Conservation (phyloP, 495 filamentous ascomycete species). For the Penicillium waksmanii region DNA sequence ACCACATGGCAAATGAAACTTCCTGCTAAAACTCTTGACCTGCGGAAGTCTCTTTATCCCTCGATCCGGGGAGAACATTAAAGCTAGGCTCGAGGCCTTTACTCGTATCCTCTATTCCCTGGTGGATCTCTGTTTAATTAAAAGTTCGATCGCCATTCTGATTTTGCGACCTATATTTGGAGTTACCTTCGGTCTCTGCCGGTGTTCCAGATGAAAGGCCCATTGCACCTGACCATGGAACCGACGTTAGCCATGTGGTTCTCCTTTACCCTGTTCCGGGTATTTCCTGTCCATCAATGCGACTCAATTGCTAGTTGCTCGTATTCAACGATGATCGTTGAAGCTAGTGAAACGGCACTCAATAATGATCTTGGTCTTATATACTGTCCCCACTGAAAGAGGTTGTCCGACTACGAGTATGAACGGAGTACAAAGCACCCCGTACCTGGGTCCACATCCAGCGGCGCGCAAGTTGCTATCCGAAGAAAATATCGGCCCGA, state of each 20-base stretch:
- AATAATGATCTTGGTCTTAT: not conserved
- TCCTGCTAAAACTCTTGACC: not conserved
- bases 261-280: not conserved
- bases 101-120: not conserved
- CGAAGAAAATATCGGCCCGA: not conserved
- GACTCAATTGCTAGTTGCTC: not conserved
- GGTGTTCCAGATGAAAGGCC: not conserved
- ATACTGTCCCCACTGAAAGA: not conserved
- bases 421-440: not conserved
- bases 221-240: not conserved
- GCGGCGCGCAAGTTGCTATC: not conserved
- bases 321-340: not conserved
- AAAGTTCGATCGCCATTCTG: conserved; percentile 7
- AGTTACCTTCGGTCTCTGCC: not conserved
- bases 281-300: not conserved
- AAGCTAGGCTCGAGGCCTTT: not conserved
- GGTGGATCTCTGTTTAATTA: conserved; percentile 12
- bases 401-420: not conserved
- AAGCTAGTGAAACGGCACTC: not conserved
- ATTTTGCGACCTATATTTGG: not conserved
- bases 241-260: not conserved
- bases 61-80: conserved; percentile 6
- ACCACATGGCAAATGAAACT: no score
- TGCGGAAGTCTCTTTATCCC: not conserved
- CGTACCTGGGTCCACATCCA: no score